Conservation (phyloP, 192 early-diverging fungal species). For the Backusella liffmaniae region DNA sequence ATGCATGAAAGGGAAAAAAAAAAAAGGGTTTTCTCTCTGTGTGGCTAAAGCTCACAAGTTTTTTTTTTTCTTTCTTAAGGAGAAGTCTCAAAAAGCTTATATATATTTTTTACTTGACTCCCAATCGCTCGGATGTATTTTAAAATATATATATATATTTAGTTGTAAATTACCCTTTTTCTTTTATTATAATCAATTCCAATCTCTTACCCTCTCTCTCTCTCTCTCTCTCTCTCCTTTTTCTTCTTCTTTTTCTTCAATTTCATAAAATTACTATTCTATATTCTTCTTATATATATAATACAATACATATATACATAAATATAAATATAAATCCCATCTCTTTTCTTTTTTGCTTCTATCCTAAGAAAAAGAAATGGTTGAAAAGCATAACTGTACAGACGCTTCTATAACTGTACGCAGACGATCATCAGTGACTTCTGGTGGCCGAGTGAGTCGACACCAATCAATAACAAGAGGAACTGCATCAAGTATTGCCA, state of each 20-base stretch:
- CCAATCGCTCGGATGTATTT: not conserved
- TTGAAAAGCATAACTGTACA: not conserved
- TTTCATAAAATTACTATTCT: not conserved
- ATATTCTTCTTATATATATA: not conserved
- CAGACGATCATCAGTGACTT: not conserved
- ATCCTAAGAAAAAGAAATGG: not conserved
- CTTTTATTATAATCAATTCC: not conserved
- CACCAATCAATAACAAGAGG: conserved; percentile 8
- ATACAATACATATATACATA: not conserved
- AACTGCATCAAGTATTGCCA: conserved; percentile 9
- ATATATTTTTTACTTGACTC: not conserved
- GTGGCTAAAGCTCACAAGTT: not conserved
- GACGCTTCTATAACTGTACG: not conserved
- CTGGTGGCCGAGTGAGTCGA: not conserved
- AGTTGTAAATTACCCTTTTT: not conserved
- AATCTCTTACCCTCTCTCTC: not conserved
- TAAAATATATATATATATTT: not conserved
- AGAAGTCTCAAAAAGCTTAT: not conserved
- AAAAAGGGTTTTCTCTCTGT: not conserved
- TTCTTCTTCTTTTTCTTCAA: not conserved
- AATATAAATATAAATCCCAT: not conserved
- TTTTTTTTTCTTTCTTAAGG: not conserved
- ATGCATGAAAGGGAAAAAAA: not conserved
- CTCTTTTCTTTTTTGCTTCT: not conserved
- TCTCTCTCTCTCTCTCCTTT: not conserved